These are phyloP conservation scores for Phytophthora rubi DNA, from an alignment of 352 stramenopile species.

Conservation along the genomic window DNA sequence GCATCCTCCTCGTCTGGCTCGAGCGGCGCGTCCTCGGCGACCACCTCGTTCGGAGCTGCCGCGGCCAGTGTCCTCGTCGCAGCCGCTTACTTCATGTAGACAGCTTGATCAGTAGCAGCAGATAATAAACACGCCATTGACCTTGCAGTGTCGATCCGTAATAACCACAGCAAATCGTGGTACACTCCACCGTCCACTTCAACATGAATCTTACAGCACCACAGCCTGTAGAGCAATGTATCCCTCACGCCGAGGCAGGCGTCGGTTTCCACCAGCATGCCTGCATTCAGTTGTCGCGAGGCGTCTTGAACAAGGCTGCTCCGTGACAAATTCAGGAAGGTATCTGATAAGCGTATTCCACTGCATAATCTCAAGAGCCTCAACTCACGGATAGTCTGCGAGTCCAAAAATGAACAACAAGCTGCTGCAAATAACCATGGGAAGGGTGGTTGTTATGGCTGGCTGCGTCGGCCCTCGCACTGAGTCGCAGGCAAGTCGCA, in stretches of 20 bases:
- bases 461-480: too few species aligned
- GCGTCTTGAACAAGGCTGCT: too few species aligned
- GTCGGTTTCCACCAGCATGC: not conserved
- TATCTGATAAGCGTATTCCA: too few species aligned
- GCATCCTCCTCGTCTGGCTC: conserved; percentile 30
- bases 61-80: conserved; percentile 18
- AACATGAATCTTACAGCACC: conserved; percentile 8
- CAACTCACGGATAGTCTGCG: too few species aligned
- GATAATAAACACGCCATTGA: conserved; percentile 16
- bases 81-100: conserved; percentile 27
- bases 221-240: not conserved
- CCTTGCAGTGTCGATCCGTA: too few species aligned
- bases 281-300: too few species aligned
- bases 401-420: too few species aligned
- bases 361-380: too few species aligned
- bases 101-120: not conserved
- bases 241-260: not conserved
- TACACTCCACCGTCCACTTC: not conserved
- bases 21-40: conserved; percentile 23
- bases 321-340: too few species aligned
- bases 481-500: too few species aligned
- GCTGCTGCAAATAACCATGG: too few species aligned
- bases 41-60: conserved; percentile 6
- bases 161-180: not conserved
- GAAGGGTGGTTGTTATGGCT: too few species aligned